A percentile compares a stretch with the other conserved stretches of the same genome.
These are phyloP conservation scores for Beauveria brongniartii DNA, from an alignment of 2,329 filamentous ascomycete genomes.

Conservation along the genomic window DNA sequence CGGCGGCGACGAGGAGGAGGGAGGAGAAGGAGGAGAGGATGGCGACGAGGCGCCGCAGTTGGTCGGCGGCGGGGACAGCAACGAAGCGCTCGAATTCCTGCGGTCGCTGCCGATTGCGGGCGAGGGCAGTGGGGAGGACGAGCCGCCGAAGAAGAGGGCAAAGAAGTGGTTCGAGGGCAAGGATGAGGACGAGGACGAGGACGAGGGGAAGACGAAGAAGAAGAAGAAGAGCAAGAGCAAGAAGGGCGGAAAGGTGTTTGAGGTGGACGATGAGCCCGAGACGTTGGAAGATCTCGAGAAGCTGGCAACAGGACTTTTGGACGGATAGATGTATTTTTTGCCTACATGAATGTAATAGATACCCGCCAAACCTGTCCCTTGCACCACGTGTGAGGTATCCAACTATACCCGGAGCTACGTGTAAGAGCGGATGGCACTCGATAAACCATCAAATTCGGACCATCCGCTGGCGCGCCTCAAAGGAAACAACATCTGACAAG, in stretches of 20 bases:
- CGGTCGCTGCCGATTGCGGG: constrained; percentile 47
- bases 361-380: background rate
- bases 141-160: constrained; percentile 45
- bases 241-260: constrained; percentile 48
- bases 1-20: constrained; percentile 37
- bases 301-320: constrained; percentile 64
- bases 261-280: constrained; percentile 61
- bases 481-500: no score
- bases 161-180: constrained; percentile 80
- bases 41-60: constrained; percentile 25
- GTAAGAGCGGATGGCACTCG: no score
- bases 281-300: constrained; percentile 74
- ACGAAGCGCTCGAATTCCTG: constrained; percentile 50
- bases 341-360: constrained; percentile 19
- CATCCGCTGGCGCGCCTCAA: no score
- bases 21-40: constrained; percentile 32
- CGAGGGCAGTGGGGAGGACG: constrained; percentile 33
- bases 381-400: background rate
- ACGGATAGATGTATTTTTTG: constrained; percentile 26
- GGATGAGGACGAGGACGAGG: constrained; percentile 64
- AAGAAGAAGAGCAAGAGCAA: constrained; percentile 34
- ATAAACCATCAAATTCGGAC: no score
- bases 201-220: constrained; percentile 33
- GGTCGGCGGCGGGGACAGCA: constrained; percentile 33
- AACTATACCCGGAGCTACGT: no score